These are phyloP conservation scores for Gyrodon lividus DNA, from an alignment of 768 basidiomycete genomes.

Conservation along the genomic window DNA sequence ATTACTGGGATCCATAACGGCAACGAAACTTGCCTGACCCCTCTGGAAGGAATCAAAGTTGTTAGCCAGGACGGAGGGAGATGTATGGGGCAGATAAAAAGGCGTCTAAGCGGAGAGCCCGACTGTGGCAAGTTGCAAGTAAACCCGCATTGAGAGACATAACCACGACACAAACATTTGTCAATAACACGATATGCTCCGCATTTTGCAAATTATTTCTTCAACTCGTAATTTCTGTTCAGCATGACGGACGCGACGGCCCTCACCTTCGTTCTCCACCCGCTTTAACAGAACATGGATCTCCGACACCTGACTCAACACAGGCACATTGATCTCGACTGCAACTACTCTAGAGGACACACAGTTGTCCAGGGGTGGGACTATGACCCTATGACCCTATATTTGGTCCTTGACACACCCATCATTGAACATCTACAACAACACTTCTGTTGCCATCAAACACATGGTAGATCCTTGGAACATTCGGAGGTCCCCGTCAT, in stretches of 20 bases:
- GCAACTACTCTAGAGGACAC: too few species aligned
- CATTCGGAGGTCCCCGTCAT: not conserved
- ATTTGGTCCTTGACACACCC: not conserved
- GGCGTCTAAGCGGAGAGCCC: conserved; percentile 17
- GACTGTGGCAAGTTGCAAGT: conserved; percentile 25
- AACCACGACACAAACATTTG: not conserved
- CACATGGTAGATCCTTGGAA: not conserved
- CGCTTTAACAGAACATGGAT: not conserved
- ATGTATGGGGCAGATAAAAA: conserved; percentile 7
- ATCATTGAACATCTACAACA: not conserved
- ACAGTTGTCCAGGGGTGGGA: not conserved
- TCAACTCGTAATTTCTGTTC: too few species aligned
- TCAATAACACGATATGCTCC: conserved; percentile 8
- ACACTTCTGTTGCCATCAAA: not conserved
- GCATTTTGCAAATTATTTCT: too few species aligned
- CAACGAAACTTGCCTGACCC: not conserved
- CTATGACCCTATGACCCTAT: not conserved
- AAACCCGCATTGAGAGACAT: conserved; percentile 7
- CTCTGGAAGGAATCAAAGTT: not conserved
- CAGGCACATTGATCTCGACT: too few species aligned
- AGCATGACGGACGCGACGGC: not conserved
- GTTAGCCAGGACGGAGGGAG: conserved; percentile 1
- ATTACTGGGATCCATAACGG: conserved; percentile 20
- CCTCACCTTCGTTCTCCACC: not conserved
- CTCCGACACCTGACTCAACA: not conserved